Base-by-base conservation (phyloP, 2,329 filamentous ascomycete genomes). In the Chaetomium sp. region DNA sequence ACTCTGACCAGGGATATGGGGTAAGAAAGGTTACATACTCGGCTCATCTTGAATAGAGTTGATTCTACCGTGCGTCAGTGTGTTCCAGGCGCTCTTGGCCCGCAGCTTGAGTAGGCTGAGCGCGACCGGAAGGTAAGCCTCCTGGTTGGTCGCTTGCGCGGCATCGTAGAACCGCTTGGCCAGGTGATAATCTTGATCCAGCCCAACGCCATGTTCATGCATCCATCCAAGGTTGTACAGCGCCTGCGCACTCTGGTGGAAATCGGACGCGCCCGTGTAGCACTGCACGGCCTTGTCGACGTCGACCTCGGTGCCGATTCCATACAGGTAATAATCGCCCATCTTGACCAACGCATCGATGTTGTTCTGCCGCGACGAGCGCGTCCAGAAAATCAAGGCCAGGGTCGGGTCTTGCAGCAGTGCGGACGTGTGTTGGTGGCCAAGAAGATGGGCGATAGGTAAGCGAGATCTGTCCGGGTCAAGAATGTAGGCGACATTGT, bases 191-290 rank as follows among this genome's bases (percentile, higher is more conserved):
- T 99, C 94, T 69, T 99, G 94, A 53, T 88, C 87, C 19, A 97
- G 81, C 1, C 91, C 90, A 49, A 97, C 79, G 6, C 94, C 94
- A 66, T 97, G 96, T 72, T 99, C 94, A 67, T 99, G 91, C 92
- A 99, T 97, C 94, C 94, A 99, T 5, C 94, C 95, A 11, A 99
- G 77, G 66, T 99, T 97, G 82, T 91, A 99, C 55, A 96, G 83
- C 11, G 95, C 94, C 72, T 99, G 95, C 2, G 92, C 94, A 64
- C 90, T 95, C 67, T 91, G 87, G 63, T 92, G 85, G 57, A 88
- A 91, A 67, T 99, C 94, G 0, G 91, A 91, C 1, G 94, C 94
- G 4, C 89, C 88, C 52, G 88, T 87, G 66, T 99, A 99, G 74
- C 94, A 99, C 45, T 88, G 85, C 0, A 91, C 91, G 5, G 95